phyloP scores from a whole-genome alignment of 768 basidiomycete genomes.

The Auricularia auricula-judae region DNA sequence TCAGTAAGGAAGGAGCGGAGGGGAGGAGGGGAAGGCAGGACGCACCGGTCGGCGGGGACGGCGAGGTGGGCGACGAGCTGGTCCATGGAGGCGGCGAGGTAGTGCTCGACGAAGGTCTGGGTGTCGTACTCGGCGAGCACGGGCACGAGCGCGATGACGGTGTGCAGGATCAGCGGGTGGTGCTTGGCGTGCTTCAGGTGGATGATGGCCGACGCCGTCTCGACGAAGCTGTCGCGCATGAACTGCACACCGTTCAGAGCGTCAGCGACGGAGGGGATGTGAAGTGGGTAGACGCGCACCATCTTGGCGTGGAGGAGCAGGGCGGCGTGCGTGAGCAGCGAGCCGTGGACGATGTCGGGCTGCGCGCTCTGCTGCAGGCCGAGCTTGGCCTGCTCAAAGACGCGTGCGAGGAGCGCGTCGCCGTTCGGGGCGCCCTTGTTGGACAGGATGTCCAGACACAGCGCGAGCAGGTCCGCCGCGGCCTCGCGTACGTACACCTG shows the following conservation, averaged over 20 bases:
- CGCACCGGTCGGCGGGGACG: slow-evolving; percentile 79
- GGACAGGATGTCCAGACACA: slow-evolving; percentile 80
- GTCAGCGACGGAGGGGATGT: background rate
- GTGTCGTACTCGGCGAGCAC: slow-evolving; percentile 91
- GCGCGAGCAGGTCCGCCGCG: slow-evolving; percentile 86
- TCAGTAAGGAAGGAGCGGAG: background rate
- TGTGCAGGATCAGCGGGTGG: slow-evolving; percentile 79
- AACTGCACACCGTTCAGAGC: slow-evolving; percentile 35
- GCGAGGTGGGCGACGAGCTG: slow-evolving; percentile 81
- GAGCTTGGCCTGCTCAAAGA: slow-evolving; percentile 76
- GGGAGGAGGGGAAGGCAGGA: slow-evolving; percentile 14
- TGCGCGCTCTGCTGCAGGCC: slow-evolving; percentile 61
- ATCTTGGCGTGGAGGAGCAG: slow-evolving; percentile 88
- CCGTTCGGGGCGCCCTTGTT: slow-evolving; percentile 29
- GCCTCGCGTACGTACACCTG: slow-evolving; percentile 73
- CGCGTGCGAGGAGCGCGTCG: slow-evolving; percentile 40
- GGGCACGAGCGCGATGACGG: slow-evolving; percentile 92
- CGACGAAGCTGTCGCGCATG: slow-evolving; percentile 78
- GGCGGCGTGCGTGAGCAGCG: slow-evolving; percentile 82
- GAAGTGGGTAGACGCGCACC: slow-evolving; percentile 38
- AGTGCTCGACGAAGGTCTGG: slow-evolving; percentile 81
- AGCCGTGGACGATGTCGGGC: slow-evolving; percentile 87
- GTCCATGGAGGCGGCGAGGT: slow-evolving; percentile 88
- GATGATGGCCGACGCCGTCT: slow-evolving; percentile 82
- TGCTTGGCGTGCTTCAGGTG: slow-evolving; percentile 70